Evolutionary conservation across 2,329 filamentous ascomycete species (phyloP), one percentile per base, ranked within the genome.

Genomic region (Stachybotrys chlorohalonatus): DNA sequence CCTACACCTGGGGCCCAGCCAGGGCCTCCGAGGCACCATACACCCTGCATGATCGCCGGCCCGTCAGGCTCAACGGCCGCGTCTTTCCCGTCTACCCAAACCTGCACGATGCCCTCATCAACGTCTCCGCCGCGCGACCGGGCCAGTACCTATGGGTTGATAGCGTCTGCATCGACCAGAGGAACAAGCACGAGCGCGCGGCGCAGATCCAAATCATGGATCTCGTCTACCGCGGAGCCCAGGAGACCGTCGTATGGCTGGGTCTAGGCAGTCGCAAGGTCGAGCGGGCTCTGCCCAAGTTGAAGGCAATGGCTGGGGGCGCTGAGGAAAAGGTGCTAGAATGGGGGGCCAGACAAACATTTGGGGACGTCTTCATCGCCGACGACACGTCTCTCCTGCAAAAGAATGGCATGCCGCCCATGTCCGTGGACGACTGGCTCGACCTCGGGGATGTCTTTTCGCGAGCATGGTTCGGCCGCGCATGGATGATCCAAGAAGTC

Each of bases 401-500:
- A 0, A 57, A 48, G 16, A 63, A 63, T 7, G 61, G 59, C 2
- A 49, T 63, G 11, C 60, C 60, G 1, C 52, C 56, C 36, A 42
- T 42, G 36, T 7, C 51, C 0, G 42, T 32, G 5, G 31, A 53
- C 7, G 60, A 63, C 48, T 59, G 56, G 61, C 8, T 49, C 1
- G 54, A 55, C 24, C 45, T 63, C 31, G 52, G 47, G 3, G 59
- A 59, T 31, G 47, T 64, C 32, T 60, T 58, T 49, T 52, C 50
- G 6, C 55, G 64, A 24, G 49, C 58, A 1, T 68, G 65, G 63
- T 66, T 67, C 53, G 48, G 57, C 5, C 61, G 65, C 2, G 60
- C 64, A 16, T 68, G 65, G 65, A 62, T 63, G 53, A 56, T 66
- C 30, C 65, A 66, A 39, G 65, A 67, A 52, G 59, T 62, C 5